Conservation (phyloP, 805 yeast species). For the Candida sonorensis region DNA sequence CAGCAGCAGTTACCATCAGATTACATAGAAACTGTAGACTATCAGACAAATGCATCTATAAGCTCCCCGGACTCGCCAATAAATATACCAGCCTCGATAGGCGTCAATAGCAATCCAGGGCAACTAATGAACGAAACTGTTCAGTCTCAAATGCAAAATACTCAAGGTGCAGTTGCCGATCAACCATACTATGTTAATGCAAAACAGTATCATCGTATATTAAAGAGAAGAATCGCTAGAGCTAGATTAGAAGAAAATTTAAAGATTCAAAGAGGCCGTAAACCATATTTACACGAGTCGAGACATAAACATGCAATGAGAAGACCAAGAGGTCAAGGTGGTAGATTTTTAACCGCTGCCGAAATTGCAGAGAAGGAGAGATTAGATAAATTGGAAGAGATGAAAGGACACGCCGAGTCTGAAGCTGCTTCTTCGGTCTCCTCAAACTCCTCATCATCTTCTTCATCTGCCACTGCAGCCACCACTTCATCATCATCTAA, state of each 20-base stretch:
- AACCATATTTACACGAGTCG: conserved; percentile 93
- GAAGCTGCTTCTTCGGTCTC: not conserved
- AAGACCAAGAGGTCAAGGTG: conserved; percentile 98
- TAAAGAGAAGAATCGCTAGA: conserved; percentile 88
- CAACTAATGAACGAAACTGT: no score
- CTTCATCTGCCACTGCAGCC: no score
- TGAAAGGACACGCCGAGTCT: conserved; percentile 2
- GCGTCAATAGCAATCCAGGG: no score
- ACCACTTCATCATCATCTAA: no score
- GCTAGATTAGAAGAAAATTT: conserved; percentile 87
- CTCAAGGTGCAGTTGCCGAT: conserved; percentile 40
- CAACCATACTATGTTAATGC: conserved; percentile 98
- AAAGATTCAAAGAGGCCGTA: conserved; percentile 81
- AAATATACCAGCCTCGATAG: no score
- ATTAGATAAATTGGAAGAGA: conserved; percentile 20
- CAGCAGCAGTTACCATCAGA: conserved; percentile 10
- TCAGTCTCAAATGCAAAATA: no score
- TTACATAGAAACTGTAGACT: conserved; percentile 13
- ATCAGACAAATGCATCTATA: no score
- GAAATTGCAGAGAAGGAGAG: conserved; percentile 67
- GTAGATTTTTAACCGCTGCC: conserved; percentile 92
- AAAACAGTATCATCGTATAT: conserved; percentile 90
- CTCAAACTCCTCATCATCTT: no score
- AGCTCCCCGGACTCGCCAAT: no score
- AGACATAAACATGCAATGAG: conserved; percentile 99